Percentiles rank a stretch among this genome's conserved stretches.
These are phyloP conservation scores for Schizosaccharomyces versatilis DNA, from an alignment of 1,139 yeast species.

Conservation along the genomic window DNA sequence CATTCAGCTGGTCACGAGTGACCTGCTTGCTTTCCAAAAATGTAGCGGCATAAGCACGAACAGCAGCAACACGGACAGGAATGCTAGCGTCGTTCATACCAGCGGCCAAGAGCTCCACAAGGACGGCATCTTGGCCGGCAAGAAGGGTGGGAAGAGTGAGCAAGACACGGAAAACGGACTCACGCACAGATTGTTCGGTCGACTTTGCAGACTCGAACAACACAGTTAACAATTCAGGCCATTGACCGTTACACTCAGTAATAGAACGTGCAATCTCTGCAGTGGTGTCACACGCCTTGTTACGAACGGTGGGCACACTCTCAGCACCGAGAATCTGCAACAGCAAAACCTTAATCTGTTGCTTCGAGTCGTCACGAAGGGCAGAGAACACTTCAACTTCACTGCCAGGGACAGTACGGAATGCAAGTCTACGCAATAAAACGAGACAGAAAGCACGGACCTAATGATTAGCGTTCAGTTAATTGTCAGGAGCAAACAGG, in stretches of 20 bases:
- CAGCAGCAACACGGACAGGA: conserved; percentile 74
- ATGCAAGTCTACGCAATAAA: conserved; percentile 65
- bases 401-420: conserved; percentile 49
- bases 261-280: conserved; percentile 48
- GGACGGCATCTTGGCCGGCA: conserved; percentile 33
- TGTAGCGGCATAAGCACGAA: conserved; percentile 77
- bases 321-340: conserved; percentile 50
- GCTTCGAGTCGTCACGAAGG: conserved; percentile 35
- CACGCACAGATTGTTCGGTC: conserved; percentile 55
- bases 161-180: conserved; percentile 74
- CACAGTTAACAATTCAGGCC: conserved; percentile 13
- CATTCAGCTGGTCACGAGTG: conserved; percentile 54
- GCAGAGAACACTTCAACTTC: conserved; percentile 29
- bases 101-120: conserved; percentile 44
- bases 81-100: conserved; percentile 66
- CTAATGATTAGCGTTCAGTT: conserved; percentile 10
- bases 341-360: conserved; percentile 42
- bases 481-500: not conserved
- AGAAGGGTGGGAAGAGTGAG: conserved; percentile 66
- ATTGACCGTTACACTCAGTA: conserved; percentile 11
- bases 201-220: conserved; percentile 16
- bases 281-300: conserved; percentile 79
- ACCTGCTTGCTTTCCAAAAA: conserved; percentile 62
- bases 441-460: conserved; percentile 55
- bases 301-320: conserved; percentile 55